Conservation (phyloP, 2,329 filamentous ascomycete species). For the Colletotrichum incanum region DNA sequence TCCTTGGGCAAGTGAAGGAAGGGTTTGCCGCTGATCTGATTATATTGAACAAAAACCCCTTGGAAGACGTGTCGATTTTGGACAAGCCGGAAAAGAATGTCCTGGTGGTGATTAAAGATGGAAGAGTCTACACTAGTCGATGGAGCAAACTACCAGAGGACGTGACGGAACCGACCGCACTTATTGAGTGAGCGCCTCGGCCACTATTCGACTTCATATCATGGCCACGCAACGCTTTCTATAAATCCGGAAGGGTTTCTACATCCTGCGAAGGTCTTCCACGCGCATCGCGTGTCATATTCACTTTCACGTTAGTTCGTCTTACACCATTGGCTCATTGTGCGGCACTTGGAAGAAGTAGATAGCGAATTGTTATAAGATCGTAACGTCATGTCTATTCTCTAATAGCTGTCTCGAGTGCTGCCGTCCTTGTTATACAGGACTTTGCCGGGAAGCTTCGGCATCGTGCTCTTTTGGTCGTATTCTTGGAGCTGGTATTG, state of each 20-base stretch:
- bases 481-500: conserved; percentile 4
- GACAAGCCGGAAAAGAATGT: conserved; percentile 63
- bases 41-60: conserved; percentile 66
- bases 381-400: not conserved
- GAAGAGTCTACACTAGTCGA: conserved; percentile 56
- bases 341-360: not conserved
- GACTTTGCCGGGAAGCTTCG: conserved; percentile 6
- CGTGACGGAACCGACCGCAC: conserved; percentile 32
- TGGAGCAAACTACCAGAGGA: conserved; percentile 47
- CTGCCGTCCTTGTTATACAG: not conserved
- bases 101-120: conserved; percentile 69
- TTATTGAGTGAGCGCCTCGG: conserved; percentile 26
- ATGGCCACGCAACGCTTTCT: too few species aligned
- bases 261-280: not conserved
- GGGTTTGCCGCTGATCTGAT: conserved; percentile 69
- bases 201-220: too few species aligned
- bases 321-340: too few species aligned
- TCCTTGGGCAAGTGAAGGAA: conserved; percentile 65
- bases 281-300: not conserved
- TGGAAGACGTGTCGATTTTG: conserved; percentile 69
- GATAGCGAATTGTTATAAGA: too few species aligned
- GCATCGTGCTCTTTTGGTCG: not conserved
- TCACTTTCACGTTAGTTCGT: not conserved
- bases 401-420: not conserved
- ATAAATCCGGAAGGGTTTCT: not conserved